Base-by-base conservation (phyloP, 139 green algal genomes). In the Astrephomene gubernaculifera region DNA sequence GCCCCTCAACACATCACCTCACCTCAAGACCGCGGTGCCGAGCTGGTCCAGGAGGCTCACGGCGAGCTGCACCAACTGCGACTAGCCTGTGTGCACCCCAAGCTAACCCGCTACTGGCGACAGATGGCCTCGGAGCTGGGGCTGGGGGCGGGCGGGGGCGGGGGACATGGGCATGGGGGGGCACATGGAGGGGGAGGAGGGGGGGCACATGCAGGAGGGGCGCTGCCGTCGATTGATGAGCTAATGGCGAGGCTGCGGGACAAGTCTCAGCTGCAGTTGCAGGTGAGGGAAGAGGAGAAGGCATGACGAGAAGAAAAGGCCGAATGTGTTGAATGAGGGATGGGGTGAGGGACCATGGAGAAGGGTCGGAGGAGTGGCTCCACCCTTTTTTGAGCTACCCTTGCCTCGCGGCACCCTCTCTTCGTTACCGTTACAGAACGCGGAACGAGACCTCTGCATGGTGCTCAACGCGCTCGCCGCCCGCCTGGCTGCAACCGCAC, bases 1-100 rank as follows among this genome's bases (percentile, higher is more conserved):
- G 39, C 61, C 33, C 76, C n/a, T n/a, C n/a, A n/a, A n/a, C n/a
- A n/a, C n/a, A n/a, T n/a, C n/a, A n/a, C n/a, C n/a, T n/a, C n/a
- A n/a, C n/a, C n/a, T n/a, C n/a, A n/a, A 83, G 76, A 44, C 29
- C 65, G 65, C 27, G 73, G 25, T 1, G 68, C 78, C 41, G 44
- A 54, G 60, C 72, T 90, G 71, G 69, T 70, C 64, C 65, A 87
- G 41, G 33, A 78, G 41, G 87, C 89, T 4, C 73, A 83, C 8
- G 39, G 71, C 0, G 43, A 85, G 44, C 76, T 94, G 72, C 67
- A 87, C 64, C 93, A 97, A 92, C 89, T 96, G 76, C 89, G 95
- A 33, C 88, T 94, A 45, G 92, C 91, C 1, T 97, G 94, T 82
- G 71, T 96, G 27, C 95, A 97, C 87, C 91, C 93, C 19, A 92